Percentiles rank a stretch among this genome's conserved stretches.
Conservation (phyloP, 108 stramenopile species). For the Nannochloropsis oceanica region DNA sequence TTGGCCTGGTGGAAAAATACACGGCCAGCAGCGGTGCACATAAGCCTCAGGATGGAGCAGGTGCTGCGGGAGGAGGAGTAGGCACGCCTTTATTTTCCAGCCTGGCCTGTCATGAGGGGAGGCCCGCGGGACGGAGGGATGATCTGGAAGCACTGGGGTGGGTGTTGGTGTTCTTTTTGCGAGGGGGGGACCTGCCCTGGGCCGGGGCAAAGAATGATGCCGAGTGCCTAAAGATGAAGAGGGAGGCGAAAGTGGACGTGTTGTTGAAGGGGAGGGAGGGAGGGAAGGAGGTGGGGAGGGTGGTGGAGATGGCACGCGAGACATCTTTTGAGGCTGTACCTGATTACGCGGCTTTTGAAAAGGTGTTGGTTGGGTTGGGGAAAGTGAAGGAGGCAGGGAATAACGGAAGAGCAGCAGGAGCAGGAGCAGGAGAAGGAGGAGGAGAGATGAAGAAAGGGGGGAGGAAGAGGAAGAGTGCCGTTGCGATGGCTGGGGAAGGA, state of each 20-base stretch:
- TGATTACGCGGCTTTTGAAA: slow-evolving; percentile 1
- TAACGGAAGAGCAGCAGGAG: neutral
- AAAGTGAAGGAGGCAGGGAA: neutral
- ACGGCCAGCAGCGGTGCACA: neutral
- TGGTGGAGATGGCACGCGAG: slow-evolving; percentile 7
- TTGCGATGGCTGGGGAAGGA: neutral
- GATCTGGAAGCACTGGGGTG: slow-evolving; percentile 25
- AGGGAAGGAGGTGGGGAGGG: neutral
- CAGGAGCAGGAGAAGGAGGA: neutral
- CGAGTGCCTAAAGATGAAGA: slow-evolving; percentile 3
- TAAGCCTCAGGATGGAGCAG: neutral
- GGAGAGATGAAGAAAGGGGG: neutral
- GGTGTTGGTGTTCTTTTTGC: slow-evolving; percentile 14
- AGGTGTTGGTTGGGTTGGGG: neutral
- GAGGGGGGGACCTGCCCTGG: slow-evolving; percentile 20
- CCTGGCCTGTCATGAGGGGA: slow-evolving; percentile 21
- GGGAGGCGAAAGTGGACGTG: neutral
- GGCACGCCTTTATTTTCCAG: slow-evolving; percentile 27
- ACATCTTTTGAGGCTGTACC: slow-evolving; percentile 1
- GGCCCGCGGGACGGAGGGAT: neutral
- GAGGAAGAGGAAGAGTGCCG: neutral
- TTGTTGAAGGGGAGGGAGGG: slow-evolving; percentile 3
- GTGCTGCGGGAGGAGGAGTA: neutral
- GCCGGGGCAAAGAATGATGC: slow-evolving; percentile 10
- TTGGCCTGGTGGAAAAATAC: slow-evolving; percentile 23